Evolutionary conservation across 2,329 filamentous ascomycete species (phyloP).

Genomic region (Penicillium paneum): DNA sequence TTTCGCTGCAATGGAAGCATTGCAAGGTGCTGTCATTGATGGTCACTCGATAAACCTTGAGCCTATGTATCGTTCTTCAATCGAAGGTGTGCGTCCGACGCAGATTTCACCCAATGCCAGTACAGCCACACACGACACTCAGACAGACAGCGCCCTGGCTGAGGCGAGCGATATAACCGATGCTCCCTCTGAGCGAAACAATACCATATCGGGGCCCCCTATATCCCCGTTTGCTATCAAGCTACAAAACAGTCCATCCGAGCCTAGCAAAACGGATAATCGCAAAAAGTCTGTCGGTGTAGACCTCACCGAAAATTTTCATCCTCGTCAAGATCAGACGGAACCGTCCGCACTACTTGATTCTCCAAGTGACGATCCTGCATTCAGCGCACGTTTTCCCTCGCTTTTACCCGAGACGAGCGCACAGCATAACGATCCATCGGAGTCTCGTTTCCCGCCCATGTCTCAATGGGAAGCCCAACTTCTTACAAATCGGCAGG

Average conservation of each 20-base stretch:
- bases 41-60: constrained; percentile 43
- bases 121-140: not conserved
- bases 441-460: constrained; percentile 33
- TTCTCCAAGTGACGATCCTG: constrained; percentile 28
- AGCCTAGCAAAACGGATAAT: not conserved
- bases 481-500: constrained; percentile 25
- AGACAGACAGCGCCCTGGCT: not conserved
- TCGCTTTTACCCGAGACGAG: constrained; percentile 28
- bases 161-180: not conserved
- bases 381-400: constrained; percentile 35
- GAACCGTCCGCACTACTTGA: constrained; percentile 28
- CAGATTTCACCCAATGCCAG: not conserved
- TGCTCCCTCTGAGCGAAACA: not conserved
- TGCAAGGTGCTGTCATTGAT: constrained; percentile 39
- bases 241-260: not conserved
- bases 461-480: constrained; percentile 40
- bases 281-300: constrained; percentile 18
- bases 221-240: not conserved
- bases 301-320: not conserved
- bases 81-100: constrained; percentile 13
- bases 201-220: not conserved
- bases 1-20: constrained; percentile 34
- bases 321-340: not conserved
- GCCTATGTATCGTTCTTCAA: constrained; percentile 32
- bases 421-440: not conserved